Evolutionary conservation across 257 asterid genomes (phyloP).

Genomic region (Galeopsis tetrahit): DNA sequence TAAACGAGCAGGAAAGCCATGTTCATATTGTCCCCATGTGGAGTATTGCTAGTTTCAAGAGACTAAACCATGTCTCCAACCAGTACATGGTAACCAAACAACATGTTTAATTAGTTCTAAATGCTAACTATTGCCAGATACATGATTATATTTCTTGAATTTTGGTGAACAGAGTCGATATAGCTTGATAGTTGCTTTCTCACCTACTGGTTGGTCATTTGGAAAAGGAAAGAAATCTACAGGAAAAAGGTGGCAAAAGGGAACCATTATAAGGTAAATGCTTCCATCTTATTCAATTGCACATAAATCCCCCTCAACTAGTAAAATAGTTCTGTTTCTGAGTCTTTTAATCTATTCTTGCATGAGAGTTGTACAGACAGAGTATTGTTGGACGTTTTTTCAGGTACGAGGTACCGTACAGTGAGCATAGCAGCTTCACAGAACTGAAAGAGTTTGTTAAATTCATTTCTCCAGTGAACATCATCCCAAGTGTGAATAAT

Average conservation of each 20-base stretch:
- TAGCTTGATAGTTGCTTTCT: constrained; percentile 76
- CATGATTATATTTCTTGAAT: background rate
- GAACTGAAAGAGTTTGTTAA: constrained; percentile 86
- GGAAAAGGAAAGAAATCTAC: constrained; percentile 89
- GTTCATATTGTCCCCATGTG: constrained; percentile 98
- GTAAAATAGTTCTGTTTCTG: background rate
- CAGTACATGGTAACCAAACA: constrained; percentile 66
- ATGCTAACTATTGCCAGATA: background rate
- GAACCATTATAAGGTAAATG: constrained; percentile 84
- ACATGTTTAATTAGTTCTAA: background rate
- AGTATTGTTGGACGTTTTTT: constrained; percentile 7
- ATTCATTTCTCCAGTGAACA: constrained; percentile 68
- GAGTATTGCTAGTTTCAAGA: constrained; percentile 82
- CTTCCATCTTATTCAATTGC: background rate
- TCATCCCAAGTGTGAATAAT: constrained; percentile 92
- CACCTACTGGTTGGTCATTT: constrained; percentile 96
- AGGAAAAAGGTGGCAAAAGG: constrained; percentile 94
- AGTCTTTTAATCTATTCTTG: background rate
- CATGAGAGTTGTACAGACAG: background rate
- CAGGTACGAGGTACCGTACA: constrained; percentile 98
- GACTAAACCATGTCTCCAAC: constrained; percentile 71
- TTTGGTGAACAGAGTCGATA: constrained; percentile 58
- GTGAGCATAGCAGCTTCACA: constrained; percentile 89
- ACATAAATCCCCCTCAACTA: background rate
- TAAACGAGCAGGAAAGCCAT: constrained; percentile 84